Base-by-base conservation (phyloP, 2,329 filamentous ascomycete genomes). In the Aureobasidium sp. region DNA sequence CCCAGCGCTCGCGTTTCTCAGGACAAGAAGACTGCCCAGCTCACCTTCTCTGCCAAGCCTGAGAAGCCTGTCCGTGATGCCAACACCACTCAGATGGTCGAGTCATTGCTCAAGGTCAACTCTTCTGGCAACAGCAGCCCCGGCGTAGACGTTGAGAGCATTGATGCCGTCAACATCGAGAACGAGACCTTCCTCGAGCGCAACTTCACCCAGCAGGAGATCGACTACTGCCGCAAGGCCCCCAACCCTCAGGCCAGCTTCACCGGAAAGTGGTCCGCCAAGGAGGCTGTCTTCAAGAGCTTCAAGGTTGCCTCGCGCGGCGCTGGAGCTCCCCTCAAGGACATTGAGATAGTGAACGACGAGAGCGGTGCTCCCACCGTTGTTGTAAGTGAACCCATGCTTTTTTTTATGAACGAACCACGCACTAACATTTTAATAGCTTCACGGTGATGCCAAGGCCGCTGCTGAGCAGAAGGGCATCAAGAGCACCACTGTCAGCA, bases 211-310 rank as follows among this genome's bases (percentile, higher is more conserved):
- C 75, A 79, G 17, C 78, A 81, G 53, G 94, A 99, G 77, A 88
- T 92, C 68, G 81, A 83, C 31, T 97, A 99, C 79, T 99, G 95
- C 79, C 81, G 81, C 65, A 84, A 87, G 70, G 87, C 90, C 17
- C 78, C 90, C 6, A 87, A 83, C 70, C 89, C 91, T 1, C 90
- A 90, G 71, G 89, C 92, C 66, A 95, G 90, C 55, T 99, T 96
- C 75, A 90, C 93, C 5, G 94, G 94, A 53, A 86, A 91, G 67
- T 99, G 94, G 94, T 93, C 88, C 69, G 94, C 94, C 37, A 99
- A 99, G 79, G 94, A 99, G 77, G 94, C 94, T 29, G 92, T 99
- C 0, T 99, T 99, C 82, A 99, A 99, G 84, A 91, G 90, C 38
- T 81, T 99, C 15, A 91, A 92, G 66, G 92, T 97, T 13, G 78